Base-by-base conservation (phyloP, 2,329 filamentous ascomycete species). In the Phyllosticta citribraziliensis region DNA sequence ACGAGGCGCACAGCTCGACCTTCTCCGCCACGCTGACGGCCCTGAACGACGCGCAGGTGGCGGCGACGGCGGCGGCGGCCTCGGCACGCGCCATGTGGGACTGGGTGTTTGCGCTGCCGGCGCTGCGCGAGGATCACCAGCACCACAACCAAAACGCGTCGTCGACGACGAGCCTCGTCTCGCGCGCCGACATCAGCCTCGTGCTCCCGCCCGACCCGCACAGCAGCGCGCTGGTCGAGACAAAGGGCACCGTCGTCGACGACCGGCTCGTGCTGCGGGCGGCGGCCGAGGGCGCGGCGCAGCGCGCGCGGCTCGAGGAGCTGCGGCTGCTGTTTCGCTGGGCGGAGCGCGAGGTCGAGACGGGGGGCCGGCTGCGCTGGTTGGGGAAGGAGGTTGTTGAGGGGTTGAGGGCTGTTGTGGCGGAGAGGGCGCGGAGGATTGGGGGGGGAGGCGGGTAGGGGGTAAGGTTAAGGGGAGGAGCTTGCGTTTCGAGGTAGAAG, bases 11-110 rank as follows among this genome's bases (percentile, higher is more conserved):
- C 9, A 74, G 75, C n/a, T 81, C 80, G 0, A 74, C 80, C n/a
- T 96, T 96, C 71, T 80, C 83, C 5, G 86, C 88, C 0, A 90
- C 90, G 0, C 79, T 96, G 14, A 82, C 86, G 2, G 88, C 89
- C 0, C 79, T 95, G 27, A 89, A 88, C 61, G 83, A 86, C 64
- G 76, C 77, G 0, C 79, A 83, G 63, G 69, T 69, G 2, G 66
- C 65, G 0, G 72, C 70, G 58, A 69, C 67, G 0, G 14, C 3
- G n/a, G 14, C 57, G 2, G 33, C 25, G 27, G 64, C 65, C 2
- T 2, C 69, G 71, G 65, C 74, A 77, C 50, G 58, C 53, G 54
- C 51, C 14, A 73, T 88, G 0, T 83, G 93, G 68, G 84, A 88
- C 64, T 93, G 89, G 88, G 70, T 96, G 1, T 90, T 96, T 70